phyloP scores from a whole-genome alignment of 345 rosid genomes.

The Nephelium lappaceum region DNA sequence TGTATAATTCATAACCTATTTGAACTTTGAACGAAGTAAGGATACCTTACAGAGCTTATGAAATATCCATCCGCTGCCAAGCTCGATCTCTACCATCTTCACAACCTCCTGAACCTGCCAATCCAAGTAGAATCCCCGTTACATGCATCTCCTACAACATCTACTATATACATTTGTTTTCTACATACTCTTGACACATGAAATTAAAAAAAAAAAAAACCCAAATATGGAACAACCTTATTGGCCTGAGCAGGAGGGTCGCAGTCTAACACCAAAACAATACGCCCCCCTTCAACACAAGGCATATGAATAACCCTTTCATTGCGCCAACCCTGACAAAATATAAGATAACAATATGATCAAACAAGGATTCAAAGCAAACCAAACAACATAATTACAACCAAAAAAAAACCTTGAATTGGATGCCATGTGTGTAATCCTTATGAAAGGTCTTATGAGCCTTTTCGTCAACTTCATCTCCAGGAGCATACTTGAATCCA shows the following conservation, averaged over 20 bases:
- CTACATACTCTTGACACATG: neutral
- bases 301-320: slow-evolving; percentile 55
- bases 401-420: slow-evolving; percentile 56
- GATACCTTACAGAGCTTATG: slow-evolving; percentile 70
- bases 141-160: slow-evolving; percentile 1
- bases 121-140: neutral
- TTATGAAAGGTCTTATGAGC: slow-evolving; percentile 65
- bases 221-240: slow-evolving; percentile 62
- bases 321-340: slow-evolving; percentile 60
- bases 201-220: neutral
- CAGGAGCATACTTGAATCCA: slow-evolving; percentile 68
- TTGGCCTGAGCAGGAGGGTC: slow-evolving; percentile 62
- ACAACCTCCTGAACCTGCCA: slow-evolving; percentile 75
- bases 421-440: slow-evolving; percentile 65
- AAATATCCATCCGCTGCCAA: slow-evolving; percentile 82
- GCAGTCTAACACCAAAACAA: slow-evolving; percentile 53
- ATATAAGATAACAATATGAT: neutral
- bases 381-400: neutral
- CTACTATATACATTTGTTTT: neutral
- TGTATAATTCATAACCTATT: slow-evolving; percentile 3
- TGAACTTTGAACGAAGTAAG: neutral
- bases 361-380: slow-evolving; percentile 8
- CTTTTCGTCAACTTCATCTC: slow-evolving; percentile 78
- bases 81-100: slow-evolving; percentile 81
- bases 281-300: slow-evolving; percentile 40